phyloP scores from a whole-genome alignment of 768 basidiomycete species.

The Ephemerocybe angulata region DNA sequence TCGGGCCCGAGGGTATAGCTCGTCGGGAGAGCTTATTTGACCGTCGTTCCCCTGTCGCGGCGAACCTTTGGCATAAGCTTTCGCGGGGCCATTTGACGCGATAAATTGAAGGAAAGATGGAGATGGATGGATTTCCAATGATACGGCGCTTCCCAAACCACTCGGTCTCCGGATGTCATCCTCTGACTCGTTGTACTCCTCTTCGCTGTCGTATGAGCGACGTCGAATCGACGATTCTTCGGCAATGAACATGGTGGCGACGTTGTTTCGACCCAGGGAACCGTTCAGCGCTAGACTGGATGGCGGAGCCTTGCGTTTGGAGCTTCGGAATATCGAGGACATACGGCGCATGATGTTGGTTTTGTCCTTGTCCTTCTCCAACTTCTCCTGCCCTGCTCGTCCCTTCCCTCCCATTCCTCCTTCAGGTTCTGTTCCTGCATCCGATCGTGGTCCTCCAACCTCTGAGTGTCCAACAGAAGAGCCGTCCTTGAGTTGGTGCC shows the following conservation, averaged over 20 bases:
- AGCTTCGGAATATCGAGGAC: conserved; percentile 26
- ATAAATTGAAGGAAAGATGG: conserved; percentile 6
- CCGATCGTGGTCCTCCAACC: too few relatives aligned
- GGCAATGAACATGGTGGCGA: conserved; percentile 4
- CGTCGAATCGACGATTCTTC: background rate
- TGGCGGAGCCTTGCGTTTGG: conserved; percentile 9
- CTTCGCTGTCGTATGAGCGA: background rate
- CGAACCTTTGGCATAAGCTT: background rate
- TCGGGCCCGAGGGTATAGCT: too few relatives aligned
- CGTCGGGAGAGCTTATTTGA: too few relatives aligned
- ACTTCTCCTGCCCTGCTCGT: too few relatives aligned
- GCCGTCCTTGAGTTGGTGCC: too few relatives aligned
- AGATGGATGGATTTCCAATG: conserved; percentile 1
- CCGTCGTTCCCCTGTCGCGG: too few relatives aligned
- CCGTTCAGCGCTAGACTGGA: background rate
- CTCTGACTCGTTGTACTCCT: conserved; percentile 20
- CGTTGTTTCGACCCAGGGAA: background rate
- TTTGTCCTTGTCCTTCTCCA: background rate
- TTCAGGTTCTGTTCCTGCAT: too few relatives aligned
- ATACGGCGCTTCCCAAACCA: conserved; percentile 37
- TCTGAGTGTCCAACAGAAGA: too few relatives aligned
- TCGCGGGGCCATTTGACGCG: background rate
- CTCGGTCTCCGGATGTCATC: conserved; percentile 47
- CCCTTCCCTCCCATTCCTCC: too few relatives aligned
- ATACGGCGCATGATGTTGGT: conserved; percentile 27